Evolutionary conservation across 75 land plant genomes (phyloP), one percentile per base, ranked within the genome.

Genomic region (Chamaecyparis obtusa): DNA sequence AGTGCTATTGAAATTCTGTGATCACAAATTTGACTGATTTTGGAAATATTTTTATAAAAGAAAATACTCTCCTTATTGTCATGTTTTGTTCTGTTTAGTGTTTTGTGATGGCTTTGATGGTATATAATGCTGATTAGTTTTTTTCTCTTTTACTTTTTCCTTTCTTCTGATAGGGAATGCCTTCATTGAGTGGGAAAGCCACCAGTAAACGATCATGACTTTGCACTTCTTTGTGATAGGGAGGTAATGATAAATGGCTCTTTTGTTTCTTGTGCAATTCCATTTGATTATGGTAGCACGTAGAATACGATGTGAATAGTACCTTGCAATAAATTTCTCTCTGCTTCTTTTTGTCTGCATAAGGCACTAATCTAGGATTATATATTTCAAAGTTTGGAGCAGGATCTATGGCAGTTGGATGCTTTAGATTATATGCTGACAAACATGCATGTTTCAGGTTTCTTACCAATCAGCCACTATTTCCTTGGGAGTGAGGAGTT

Each of bases 401-500:
- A 32, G 33, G 16, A 3, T 15, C 1, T 33, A 32, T 71, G 27
- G 3, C 14, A 32, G 33, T 33, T 33, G n/a, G 64, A 64, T 74
- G 16, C 7, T 32, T 74, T 10, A 74, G 36, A 13, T 74, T 74
- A 33, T 74, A 33, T 74, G 76, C 76, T 33, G 76, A 74, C 16
- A 33, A 74, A 74, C 37, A 74, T 32, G 76, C 76, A 74, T 33
- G 76, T 74, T 74, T 74, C 76, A 74, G 76, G 76, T 33, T 74
- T 74, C 9, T 32, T 33, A 24, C 36, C 33, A 74, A 74, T 74
- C 36, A 64, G 30, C 69, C 69, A 64, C 69, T 7, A 6, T 3
- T 74, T 33, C 33, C 4, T 74, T 13, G 33, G 76, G 36, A 64
- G 36, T 11, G 33, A 72, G 36, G 13, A 3, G 3, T 74, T 14